Evolutionary conservation across 345 rosid genomes (phyloP), one percentile per base, ranked within the genome.

Genomic region (Heritiera fomes): DNA sequence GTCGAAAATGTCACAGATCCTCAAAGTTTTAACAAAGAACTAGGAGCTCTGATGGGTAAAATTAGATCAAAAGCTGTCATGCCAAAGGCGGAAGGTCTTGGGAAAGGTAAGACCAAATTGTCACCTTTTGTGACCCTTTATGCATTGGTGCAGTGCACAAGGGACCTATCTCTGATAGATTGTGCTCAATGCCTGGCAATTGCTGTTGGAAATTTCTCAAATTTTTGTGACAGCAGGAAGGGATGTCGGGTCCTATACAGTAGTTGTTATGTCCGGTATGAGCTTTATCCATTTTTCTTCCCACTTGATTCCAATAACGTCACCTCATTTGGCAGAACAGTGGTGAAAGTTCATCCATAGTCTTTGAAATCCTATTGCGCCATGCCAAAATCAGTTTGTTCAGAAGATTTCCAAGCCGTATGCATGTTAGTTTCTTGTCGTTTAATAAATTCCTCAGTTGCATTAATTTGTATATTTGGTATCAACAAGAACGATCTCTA

Each of bases 151-250:
- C 93, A 91, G 63, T 92, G 97, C 81, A 88, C 91, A 11, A 88
- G 93, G 73, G 97, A 94, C 82, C 77, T 91, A n/a, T 28, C 86
- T 43, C 75, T 45, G 17, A 10, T 88, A 32, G 86, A 86, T 49
- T 92, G 97, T 69, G 92, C 94, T 76, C 98, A 91, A 83, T 92
- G 98, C 83, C 56, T 94, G 45, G 92, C 94, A 13, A 87, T 86
- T 69, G 91, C 92, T 2, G 87, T 89, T 0, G 83, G 81, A 56
- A 91, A 87, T 59, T 92, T 90, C 85, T 82, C 85, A 7, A 80
- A 61, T 23, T 23, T 90, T 71, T 91, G 98, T 78, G 76, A 73
- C 71, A 78, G 78, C 83, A 75, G 64, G 75, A 91, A 87, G 78
- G 97, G 95, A 0, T 94, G 97, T 49, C 88, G 91, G 46, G 91